Percentiles rank a stretch among this genome's conserved stretches.
These are phyloP conservation scores for Chamaenerion angustifolium DNA, from an alignment of 345 rosid genomes.

Conservation along the genomic window DNA sequence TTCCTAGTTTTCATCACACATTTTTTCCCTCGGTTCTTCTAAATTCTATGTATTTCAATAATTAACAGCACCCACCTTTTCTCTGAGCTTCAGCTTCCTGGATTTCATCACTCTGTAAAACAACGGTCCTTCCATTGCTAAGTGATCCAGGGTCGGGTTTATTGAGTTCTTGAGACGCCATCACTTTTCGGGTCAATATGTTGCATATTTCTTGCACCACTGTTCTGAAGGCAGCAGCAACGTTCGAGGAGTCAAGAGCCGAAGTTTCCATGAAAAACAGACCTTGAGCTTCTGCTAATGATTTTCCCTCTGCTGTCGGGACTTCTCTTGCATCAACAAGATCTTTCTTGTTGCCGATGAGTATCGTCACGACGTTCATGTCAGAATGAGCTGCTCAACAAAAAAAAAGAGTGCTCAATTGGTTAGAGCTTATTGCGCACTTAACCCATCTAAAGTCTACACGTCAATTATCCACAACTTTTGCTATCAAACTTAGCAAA, in stretches of 20 bases:
- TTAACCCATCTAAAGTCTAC: no score
- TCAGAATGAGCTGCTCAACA: slow-evolving; percentile 77
- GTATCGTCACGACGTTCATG: slow-evolving; percentile 94
- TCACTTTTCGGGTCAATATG: slow-evolving; percentile 83
- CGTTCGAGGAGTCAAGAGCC: no score
- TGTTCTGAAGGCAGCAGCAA: no score
- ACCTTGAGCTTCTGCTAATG: slow-evolving; percentile 78
- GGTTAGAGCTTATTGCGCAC: no score
- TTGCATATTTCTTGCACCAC: no score
- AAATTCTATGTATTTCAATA: slow-evolving; percentile 1
- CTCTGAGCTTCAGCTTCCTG: slow-evolving; percentile 16
- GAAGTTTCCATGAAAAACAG: no score
- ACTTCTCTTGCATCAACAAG: slow-evolving; percentile 90
- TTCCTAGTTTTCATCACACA: no score
- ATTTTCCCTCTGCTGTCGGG: slow-evolving; percentile 67
- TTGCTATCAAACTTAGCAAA: no score
- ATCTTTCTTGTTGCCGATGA: slow-evolving; percentile 87
- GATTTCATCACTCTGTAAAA: no score
- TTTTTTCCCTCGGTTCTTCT: neutral
- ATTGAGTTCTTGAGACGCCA: slow-evolving; percentile 57
- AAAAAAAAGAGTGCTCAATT: no score
- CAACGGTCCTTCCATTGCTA: slow-evolving; percentile 60
- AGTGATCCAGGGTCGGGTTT: slow-evolving; percentile 49
- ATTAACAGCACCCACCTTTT: slow-evolving; percentile 61
- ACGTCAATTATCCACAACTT: no score